Conservation (phyloP, 1,284 basidiomycete species). For the Moesziomyces sp. region DNA sequence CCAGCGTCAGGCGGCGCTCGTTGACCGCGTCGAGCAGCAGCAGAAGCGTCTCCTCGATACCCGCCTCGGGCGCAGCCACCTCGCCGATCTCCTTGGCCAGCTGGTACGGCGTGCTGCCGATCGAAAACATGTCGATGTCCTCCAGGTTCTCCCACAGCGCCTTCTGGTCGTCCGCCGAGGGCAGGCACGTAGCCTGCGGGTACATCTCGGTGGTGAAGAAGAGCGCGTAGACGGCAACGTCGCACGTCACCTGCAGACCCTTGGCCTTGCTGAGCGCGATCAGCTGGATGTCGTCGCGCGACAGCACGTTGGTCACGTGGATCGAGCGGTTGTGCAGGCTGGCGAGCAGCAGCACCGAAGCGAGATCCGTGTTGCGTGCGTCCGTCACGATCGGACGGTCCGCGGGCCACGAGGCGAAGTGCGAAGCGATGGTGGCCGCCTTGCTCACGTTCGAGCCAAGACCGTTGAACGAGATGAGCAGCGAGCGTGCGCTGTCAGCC, state of each 20-base stretch:
- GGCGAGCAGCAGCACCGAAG: constrained; percentile 90
- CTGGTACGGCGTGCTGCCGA: constrained; percentile 84
- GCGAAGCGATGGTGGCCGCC: constrained; percentile 76
- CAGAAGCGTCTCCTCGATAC: constrained; percentile 87
- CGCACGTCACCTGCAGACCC: constrained; percentile 92
- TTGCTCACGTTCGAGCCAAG: constrained; percentile 53
- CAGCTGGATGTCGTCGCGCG: constrained; percentile 85
- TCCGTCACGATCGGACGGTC: constrained; percentile 95
- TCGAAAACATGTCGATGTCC: constrained; percentile 89
- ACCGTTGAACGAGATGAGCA: constrained; percentile 61
- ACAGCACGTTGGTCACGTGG: constrained; percentile 93
- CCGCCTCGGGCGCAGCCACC: constrained; percentile 78
- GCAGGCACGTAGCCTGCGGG: constrained; percentile 74
- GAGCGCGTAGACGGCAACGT: constrained; percentile 90
- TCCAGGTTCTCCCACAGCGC: constrained; percentile 88
- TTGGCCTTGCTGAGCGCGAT: constrained; percentile 96
- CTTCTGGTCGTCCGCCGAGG: constrained; percentile 81
- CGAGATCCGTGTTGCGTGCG: constrained; percentile 89
- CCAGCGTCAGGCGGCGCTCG: constrained; percentile 81
- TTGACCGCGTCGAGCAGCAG: constrained; percentile 87
- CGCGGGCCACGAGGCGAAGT: constrained; percentile 89
- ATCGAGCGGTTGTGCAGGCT: constrained; percentile 89
- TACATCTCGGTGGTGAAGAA: constrained; percentile 83
- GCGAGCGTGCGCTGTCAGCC: constrained; percentile 57
- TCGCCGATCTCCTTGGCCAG: constrained; percentile 79